Conservation (phyloP, 2,329 filamentous ascomycete species). For the Diplodia scrobiculata region DNA sequence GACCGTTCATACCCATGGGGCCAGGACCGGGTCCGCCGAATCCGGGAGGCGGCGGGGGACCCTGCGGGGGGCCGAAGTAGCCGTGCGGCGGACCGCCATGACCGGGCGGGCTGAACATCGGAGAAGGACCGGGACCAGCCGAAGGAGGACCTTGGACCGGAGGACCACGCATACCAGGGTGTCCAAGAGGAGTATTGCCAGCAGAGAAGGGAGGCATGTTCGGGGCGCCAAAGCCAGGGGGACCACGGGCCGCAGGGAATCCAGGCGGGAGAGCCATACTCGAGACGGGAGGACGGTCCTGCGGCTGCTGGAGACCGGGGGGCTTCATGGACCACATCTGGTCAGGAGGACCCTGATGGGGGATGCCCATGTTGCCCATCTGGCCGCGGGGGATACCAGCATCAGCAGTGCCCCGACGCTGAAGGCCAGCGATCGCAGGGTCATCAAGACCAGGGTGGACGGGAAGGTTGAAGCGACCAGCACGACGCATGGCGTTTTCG, state of each 20-base stretch:
- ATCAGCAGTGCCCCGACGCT: constrained; percentile 43
- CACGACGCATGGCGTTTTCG: constrained; percentile 40
- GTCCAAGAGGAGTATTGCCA: constrained; percentile 44
- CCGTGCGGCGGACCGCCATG: constrained; percentile 21
- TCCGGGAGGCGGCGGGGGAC: constrained; percentile 22
- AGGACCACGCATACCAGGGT: constrained; percentile 41
- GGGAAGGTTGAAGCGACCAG: constrained; percentile 33
- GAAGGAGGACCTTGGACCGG: constrained; percentile 32
- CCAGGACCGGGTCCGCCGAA: constrained; percentile 25
- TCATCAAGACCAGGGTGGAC: constrained; percentile 37
- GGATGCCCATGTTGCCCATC: constrained; percentile 47
- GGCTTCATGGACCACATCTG: constrained; percentile 30
- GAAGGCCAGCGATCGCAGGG: constrained; percentile 38
- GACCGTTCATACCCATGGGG: constrained; percentile 26
- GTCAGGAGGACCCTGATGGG: constrained; percentile 44
- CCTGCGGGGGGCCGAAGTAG: constrained; percentile 18
- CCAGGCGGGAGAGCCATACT: constrained; percentile 26
- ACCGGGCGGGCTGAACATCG: constrained; percentile 18
- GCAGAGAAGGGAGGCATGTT: constrained; percentile 37
- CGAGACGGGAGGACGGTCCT: constrained; percentile 24
- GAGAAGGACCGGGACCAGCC: constrained; percentile 12
- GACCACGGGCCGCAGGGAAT: constrained; percentile 24
- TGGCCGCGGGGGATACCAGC: constrained; percentile 38
- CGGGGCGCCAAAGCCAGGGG: constrained; percentile 24
- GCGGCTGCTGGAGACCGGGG: constrained; percentile 20